A percentile compares a stretch with the other conserved stretches of the same genome.
Conservation (phyloP, 768 basidiomycete species). For the Panaeolus papilionaceus region DNA sequence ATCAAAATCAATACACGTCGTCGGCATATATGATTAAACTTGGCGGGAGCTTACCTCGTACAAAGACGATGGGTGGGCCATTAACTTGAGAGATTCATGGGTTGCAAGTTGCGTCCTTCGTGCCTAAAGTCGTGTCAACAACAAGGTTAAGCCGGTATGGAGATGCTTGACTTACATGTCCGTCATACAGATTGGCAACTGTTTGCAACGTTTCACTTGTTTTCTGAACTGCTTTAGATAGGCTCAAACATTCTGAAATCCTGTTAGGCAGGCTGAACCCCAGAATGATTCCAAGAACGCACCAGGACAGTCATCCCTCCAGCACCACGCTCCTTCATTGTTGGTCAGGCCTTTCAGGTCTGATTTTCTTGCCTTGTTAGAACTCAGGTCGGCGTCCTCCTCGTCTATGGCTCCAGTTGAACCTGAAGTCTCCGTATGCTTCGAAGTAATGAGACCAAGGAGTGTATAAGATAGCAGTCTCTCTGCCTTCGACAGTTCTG, state of each 20-base stretch:
- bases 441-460: conserved; percentile 76
- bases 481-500: conserved; percentile 83
- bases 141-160: background rate
- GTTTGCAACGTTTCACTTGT: conserved; percentile 75
- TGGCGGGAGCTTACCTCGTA: conserved; percentile 61
- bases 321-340: conserved; percentile 84
- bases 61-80: conserved; percentile 75
- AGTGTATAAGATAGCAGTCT: conserved; percentile 76
- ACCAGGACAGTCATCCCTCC: conserved; percentile 82
- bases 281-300: conserved; percentile 19
- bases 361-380: conserved; percentile 20
- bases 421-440: conserved; percentile 57
- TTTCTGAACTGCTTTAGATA: conserved; percentile 82
- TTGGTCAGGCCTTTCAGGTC: conserved; percentile 65
- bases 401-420: conserved; percentile 55
- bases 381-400: conserved; percentile 44
- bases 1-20: background rate
- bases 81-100: conserved; percentile 76
- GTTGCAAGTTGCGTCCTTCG: conserved; percentile 73
- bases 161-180: conserved; percentile 58
- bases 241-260: conserved; percentile 68
- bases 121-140: conserved; percentile 51
- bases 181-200: conserved; percentile 80
- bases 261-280: background rate
- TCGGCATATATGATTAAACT: background rate